Percentiles rank a stretch among this genome's conserved stretches.
phyloP scores from a whole-genome alignment of 495 filamentous ascomycete genomes.

The Penicillium taxi region DNA sequence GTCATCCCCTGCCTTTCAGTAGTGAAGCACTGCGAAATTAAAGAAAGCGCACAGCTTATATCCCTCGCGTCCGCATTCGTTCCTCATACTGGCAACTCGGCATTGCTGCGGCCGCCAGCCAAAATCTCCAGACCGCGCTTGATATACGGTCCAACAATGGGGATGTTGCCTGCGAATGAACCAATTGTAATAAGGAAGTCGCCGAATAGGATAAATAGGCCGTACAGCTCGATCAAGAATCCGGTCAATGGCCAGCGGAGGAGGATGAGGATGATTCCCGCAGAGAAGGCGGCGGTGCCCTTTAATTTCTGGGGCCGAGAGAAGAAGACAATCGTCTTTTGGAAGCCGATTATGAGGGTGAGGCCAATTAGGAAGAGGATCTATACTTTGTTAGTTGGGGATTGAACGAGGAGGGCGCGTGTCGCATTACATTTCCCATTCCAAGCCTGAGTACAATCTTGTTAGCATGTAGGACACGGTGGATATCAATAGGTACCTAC shows the following conservation, averaged over 20 bases:
- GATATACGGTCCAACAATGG: conserved; percentile 79
- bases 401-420: neutral
- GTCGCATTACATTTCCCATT: conserved; percentile 71
- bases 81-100: conserved; percentile 60
- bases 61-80: neutral
- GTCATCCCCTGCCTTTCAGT: neutral
- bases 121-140: conserved; percentile 56
- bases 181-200: conserved; percentile 93
- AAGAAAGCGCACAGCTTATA: neutral
- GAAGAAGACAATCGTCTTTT: conserved; percentile 89
- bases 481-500: conserved; percentile 35
- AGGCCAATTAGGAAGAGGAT: conserved; percentile 97
- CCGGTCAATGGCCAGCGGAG: conserved; percentile 82
- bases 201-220: conserved; percentile 86
- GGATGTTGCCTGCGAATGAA: conserved; percentile 75
- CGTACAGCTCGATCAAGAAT: conserved; percentile 85
- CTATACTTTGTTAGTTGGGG: conserved; percentile 31
- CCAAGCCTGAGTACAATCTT: conserved; percentile 50
- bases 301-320: conserved; percentile 84
- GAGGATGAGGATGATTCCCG: conserved; percentile 79
- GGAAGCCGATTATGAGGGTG: conserved; percentile 86
- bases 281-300: conserved; percentile 81
- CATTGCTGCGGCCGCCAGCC: conserved; percentile 58
- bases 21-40: too few species aligned
- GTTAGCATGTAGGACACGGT: conserved; percentile 5